Evolutionary conservation across 176 grass and related monocot species (phyloP).

Genomic region (Lolium multiflorum): DNA sequence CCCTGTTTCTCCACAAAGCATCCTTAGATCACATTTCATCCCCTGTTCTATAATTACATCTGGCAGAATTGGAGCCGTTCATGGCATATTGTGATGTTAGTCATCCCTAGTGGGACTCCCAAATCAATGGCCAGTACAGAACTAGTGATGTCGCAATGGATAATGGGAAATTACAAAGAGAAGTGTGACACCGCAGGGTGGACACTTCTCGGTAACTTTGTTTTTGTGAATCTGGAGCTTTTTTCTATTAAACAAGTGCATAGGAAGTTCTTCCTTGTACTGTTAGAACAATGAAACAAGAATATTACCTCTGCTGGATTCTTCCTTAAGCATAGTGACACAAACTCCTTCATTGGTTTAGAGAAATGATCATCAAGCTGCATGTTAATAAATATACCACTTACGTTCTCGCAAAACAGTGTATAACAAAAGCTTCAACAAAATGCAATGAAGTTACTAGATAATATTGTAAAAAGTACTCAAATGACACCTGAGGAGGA

Average conservation of each 20-base stretch:
- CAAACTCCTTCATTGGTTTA: conserved; percentile 96
- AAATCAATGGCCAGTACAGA: conserved; percentile 14
- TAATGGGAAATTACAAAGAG: conserved; percentile 4
- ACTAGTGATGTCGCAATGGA: background rate
- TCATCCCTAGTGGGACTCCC: background rate
- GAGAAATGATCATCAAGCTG: conserved; percentile 99
- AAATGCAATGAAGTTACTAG: conserved; percentile 36
- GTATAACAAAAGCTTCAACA: conserved; percentile 16
- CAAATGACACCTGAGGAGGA: conserved; percentile 94
- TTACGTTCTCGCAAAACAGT: conserved; percentile 45
- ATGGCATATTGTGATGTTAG: conserved; percentile 17
- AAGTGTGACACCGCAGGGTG: background rate
- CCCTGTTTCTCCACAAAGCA: conserved; percentile 4
- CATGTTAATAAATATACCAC: conserved; percentile 42
- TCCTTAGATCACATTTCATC: background rate
- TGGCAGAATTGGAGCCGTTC: background rate
- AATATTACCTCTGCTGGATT: conserved; percentile 83
- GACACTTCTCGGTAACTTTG: background rate
- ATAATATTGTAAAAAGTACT: conserved; percentile 37
- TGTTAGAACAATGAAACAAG: conserved; percentile 8
- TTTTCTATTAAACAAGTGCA: conserved; percentile 24
- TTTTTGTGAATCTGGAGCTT: conserved; percentile 19
- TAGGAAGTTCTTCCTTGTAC: conserved; percentile 18
- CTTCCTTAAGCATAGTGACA: conserved; percentile 96
- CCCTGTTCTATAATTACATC: conserved; percentile 29